Evolutionary conservation across 2,329 filamentous ascomycete species (phyloP), one percentile per base, ranked within the genome.

Genomic region (Penicillium hesseltinei): DNA sequence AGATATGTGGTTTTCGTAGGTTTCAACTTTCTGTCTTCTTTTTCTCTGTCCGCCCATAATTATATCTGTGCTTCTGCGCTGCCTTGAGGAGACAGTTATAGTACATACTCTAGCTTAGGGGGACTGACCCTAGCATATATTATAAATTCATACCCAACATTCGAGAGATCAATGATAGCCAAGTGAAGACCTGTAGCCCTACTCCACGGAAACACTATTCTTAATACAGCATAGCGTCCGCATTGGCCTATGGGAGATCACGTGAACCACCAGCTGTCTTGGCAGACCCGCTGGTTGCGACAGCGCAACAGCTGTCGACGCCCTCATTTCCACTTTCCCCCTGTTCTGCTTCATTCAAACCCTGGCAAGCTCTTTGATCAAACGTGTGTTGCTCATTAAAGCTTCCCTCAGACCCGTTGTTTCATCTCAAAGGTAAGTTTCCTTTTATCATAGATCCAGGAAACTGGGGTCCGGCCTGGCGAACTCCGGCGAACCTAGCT

Each of bases 281-380:
- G 70, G 70, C 68, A 62, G 69, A 71, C 67, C 70, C 70, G 69
- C 70, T 62, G 66, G 64, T 68, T 71, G 68, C 70, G 68, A 69
- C 69, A 56, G 60, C 63, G 59, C 62, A 64, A 64, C 63, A 59
- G 58, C 56, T 63, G 52, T 57, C 56, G 54, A 62, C 64, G 62
- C 62, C 58, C 40, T 52, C 50, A 36, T 61, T 60, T 51, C 50
- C 52, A 48, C 45, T 51, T 45, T 27, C 52, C 61, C 63, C 63
- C 59, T 61, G 55, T 59, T 62, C 54, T 52, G 36, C 50, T 43
- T 48, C 40, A 25, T 36, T 57, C 40, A 60, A 53, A 52, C 53
- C 63, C 56, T 57, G 51, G 56, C 59, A 25, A 55, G 44, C 47
- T 52, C 49, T 56, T 54, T 47, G 11, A 45, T 29, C 42, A 29